These are phyloP conservation scores for Asterionellopsis glacialis DNA, from an alignment of 108 stramenopile species.

Conservation along the genomic window DNA sequence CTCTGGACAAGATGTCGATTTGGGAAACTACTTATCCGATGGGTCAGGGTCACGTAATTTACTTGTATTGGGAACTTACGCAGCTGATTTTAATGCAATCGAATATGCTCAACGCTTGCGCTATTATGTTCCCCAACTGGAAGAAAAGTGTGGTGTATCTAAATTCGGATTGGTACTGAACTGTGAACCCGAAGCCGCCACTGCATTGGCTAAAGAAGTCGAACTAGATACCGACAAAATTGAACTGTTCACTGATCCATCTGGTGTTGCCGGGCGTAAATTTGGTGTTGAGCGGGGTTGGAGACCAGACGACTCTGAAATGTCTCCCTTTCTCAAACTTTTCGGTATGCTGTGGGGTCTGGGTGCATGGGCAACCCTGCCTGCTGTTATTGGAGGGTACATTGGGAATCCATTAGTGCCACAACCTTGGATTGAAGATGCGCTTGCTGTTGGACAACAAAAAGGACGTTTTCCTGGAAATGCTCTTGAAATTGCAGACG, in stretches of 20 bases:
- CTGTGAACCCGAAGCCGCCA: constrained; percentile 57
- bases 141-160: constrained; percentile 41
- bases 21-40: constrained; percentile 16
- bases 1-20: constrained; percentile 11
- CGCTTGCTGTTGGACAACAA: constrained; percentile 65
- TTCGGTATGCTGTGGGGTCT: constrained; percentile 90
- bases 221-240: constrained; percentile 55
- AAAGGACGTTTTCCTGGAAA: constrained; percentile 81
- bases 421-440: constrained; percentile 86
- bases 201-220: constrained; percentile 44
- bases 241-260: constrained; percentile 70
- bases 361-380: constrained; percentile 88
- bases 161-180: constrained; percentile 78
- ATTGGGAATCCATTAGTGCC: constrained; percentile 83
- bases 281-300: constrained; percentile 81
- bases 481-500: constrained; percentile 58
- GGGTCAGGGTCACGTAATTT: constrained; percentile 12
- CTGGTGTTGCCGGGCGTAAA: constrained; percentile 54
- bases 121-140: constrained; percentile 71
- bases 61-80: constrained; percentile 68
- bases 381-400: constrained; percentile 88
- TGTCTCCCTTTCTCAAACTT: constrained; percentile 81
- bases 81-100: constrained; percentile 89
- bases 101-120: constrained; percentile 85
- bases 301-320: constrained; percentile 66